Evolutionary conservation across 768 basidiomycete genomes (phyloP).

Genomic region (Naganishia randhawae): DNA sequence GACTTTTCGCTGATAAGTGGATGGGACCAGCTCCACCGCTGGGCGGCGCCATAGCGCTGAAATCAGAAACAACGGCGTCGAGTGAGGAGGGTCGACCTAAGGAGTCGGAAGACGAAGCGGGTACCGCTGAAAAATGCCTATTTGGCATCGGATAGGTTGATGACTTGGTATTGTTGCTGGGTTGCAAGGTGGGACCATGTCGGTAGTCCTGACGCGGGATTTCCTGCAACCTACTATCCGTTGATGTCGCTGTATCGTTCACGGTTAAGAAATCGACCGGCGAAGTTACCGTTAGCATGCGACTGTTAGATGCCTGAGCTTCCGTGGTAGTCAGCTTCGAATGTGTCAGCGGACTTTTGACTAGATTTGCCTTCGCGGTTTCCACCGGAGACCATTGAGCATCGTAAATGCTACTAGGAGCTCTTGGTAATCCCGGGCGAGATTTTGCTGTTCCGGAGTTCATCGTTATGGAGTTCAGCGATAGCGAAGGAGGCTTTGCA

Average conservation of each 20-base stretch:
- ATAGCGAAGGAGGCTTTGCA: constrained; percentile 16
- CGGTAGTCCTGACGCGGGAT: neutral
- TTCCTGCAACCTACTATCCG: neutral
- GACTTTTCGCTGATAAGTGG: neutral
- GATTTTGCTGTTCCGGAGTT: constrained; percentile 29
- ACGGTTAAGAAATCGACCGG: neutral
- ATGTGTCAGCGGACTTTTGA: neutral
- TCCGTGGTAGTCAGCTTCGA: neutral
- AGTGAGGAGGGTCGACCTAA: neutral
- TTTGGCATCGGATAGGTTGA: constrained; percentile 18
- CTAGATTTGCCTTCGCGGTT: neutral
- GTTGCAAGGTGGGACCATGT: neutral
- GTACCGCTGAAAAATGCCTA: neutral
- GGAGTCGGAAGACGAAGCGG: neutral
- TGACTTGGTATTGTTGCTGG: neutral
- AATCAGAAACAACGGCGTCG: neutral
- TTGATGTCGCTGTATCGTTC: neutral
- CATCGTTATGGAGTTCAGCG: constrained; percentile 35
- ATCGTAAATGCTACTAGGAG: constrained; percentile 30
- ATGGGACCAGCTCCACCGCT: no score
- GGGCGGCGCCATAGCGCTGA: neutral
- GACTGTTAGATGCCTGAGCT: no score
- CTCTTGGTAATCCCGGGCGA: neutral
- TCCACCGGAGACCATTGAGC: constrained; percentile 16
- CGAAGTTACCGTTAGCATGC: neutral